Evolutionary conservation across 495 filamentous ascomycete species (phyloP).

Genomic region (Corynascus novoguineensis): DNA sequence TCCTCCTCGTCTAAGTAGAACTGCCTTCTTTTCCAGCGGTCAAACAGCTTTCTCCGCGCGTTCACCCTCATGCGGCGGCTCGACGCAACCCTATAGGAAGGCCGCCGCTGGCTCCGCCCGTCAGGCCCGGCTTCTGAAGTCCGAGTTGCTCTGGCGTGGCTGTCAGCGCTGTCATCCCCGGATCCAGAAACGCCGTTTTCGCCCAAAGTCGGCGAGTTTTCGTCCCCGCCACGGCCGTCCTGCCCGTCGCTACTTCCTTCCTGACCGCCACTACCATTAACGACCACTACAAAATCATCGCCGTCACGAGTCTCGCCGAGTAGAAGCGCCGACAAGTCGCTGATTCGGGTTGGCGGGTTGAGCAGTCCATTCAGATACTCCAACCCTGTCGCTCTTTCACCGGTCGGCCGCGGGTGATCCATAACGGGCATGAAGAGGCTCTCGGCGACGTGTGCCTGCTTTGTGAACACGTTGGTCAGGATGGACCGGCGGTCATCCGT

Average conservation of each 20-base stretch:
- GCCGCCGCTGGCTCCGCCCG: neutral
- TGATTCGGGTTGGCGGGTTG: conserved; percentile 36
- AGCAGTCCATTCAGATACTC: conserved; percentile 39
- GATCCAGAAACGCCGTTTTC: conserved; percentile 3
- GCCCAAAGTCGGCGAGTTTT: neutral
- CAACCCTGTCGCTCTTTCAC: conserved; percentile 12
- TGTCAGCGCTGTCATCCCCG: neutral
- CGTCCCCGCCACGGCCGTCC: neutral
- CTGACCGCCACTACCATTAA: conserved; percentile 17
- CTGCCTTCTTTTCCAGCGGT: conserved; percentile 65
- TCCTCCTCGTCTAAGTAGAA: conserved; percentile 83
- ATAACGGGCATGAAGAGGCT: conserved; percentile 30
- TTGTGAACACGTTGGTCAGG: conserved; percentile 36
- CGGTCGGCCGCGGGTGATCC: conserved; percentile 7
- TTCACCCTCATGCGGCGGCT: conserved; percentile 12
- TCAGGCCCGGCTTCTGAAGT: neutral
- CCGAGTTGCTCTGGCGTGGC: neutral
- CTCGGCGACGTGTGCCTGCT: conserved; percentile 23
- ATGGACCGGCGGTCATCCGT: conserved; percentile 38
- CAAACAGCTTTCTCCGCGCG: conserved; percentile 53
- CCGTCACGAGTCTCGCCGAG: conserved; percentile 28
- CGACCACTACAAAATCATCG: conserved; percentile 28
- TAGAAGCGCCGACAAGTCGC: conserved; percentile 36
- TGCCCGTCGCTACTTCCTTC: neutral
- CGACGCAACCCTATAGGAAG: conserved; percentile 1